Evolutionary conservation across 2,329 filamentous ascomycete species (phyloP), one percentile per base, ranked within the genome.

Genomic region (Atkinsonella texensis): DNA sequence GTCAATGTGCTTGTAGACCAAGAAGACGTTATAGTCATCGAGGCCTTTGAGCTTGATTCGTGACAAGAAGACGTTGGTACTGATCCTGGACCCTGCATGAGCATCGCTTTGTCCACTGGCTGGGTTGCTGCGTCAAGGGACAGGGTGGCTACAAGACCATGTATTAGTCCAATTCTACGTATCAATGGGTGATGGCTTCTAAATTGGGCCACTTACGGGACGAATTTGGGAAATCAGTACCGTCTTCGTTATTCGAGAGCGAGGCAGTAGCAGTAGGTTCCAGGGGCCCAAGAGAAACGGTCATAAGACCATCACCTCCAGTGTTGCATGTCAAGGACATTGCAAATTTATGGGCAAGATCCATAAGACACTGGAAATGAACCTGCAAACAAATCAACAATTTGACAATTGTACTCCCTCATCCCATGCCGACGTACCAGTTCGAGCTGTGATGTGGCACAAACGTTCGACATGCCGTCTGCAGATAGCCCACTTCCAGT

Each of bases 241-340:
- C 39, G 5, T 23, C 43, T 13, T 50, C 38, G 17, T 50, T 35
- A 15, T 28, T 32, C 28, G 38, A 32, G 13, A 41, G 32, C 17
- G 45, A 56, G 6, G 59, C 47, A 46, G 55, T 52, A 40, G 58
- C 40, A 2, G 50, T 49, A 10, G 57, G 44, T 11, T 54, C 52
- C 8, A 58, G 56, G 5, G n/a, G 17, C 15, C 31, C 50, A 3
- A 63, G 40, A 38, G 62, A 62, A 11, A 65, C 45, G 7, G 63
- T 67, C 3, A 68, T 54, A 20, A 65, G 55, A 15, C 64, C 66
- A 46, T 67, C 60, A n/a, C 59, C 50, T 1, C 65, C 65, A 49
- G 63, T 58, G 32, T 59, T 58, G 47, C 62, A 68, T 6, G 60
- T 57, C 12, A 66, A 47, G 33, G 55, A 54, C 48, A 65, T 49